These are phyloP conservation scores for Quercus lobata DNA, from an alignment of 331 rosid species.

Conservation along the genomic window DNA sequence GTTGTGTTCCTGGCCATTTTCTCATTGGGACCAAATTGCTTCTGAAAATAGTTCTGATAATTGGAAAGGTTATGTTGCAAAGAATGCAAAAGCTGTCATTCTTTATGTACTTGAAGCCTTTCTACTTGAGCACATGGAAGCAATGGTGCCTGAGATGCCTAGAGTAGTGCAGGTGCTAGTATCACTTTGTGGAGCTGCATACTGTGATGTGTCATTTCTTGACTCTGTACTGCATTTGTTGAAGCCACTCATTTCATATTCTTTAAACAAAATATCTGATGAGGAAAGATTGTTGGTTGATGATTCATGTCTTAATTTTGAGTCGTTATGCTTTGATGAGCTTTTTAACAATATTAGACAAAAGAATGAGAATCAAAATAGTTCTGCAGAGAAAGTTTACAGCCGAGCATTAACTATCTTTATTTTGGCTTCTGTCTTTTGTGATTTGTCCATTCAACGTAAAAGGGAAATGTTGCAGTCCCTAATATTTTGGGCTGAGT, in stretches of 20 bases:
- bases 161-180: slow-evolving; percentile 72
- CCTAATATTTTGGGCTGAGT: slow-evolving; percentile 52
- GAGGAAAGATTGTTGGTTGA: slow-evolving; percentile 61
- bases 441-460: slow-evolving; percentile 64
- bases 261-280: slow-evolving; percentile 57
- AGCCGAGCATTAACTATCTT: slow-evolving; percentile 70
- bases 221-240: slow-evolving; percentile 64
- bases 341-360: slow-evolving; percentile 55
- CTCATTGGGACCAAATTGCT: slow-evolving; percentile 23
- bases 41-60: slow-evolving; percentile 34
- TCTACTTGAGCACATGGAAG: slow-evolving; percentile 86
- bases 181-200: slow-evolving; percentile 70
- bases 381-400: slow-evolving; percentile 39
- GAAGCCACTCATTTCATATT: slow-evolving; percentile 83
- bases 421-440: slow-evolving; percentile 76
- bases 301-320: slow-evolving; percentile 74
- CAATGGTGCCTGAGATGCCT: slow-evolving; percentile 85
- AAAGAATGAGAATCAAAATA: slow-evolving; percentile 29
- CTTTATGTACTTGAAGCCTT: slow-evolving; percentile 81
- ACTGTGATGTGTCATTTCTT: slow-evolving; percentile 88
- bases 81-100: slow-evolving; percentile 83
- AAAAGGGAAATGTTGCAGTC: slow-evolving; percentile 73
- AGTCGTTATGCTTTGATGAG: slow-evolving; percentile 78
- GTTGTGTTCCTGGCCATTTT: slow-evolving; percentile 79
- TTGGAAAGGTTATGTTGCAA: slow-evolving; percentile 73